Evolutionary conservation across 1,284 basidiomycete species (phyloP).

Genomic region (Apiotrichum gracile): DNA sequence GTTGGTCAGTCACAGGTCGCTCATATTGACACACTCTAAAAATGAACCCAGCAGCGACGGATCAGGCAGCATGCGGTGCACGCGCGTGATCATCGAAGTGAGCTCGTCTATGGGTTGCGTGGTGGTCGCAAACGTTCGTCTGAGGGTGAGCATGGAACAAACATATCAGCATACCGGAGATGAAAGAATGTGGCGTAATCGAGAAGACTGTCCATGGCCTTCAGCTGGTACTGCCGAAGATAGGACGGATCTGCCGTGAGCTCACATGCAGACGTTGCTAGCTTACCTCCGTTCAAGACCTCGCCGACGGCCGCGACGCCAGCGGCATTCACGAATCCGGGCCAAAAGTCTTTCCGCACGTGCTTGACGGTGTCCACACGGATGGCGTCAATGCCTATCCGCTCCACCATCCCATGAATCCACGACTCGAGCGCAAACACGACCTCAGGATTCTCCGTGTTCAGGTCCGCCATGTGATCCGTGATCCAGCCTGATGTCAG

Average conservation of each 20-base stretch:
- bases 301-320: slow-evolving; percentile 51
- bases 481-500: slow-evolving; percentile 44
- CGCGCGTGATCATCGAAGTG: slow-evolving; percentile 32
- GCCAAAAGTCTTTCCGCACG: slow-evolving; percentile 52
- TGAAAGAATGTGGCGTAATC: slow-evolving; percentile 56
- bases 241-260: slow-evolving; percentile 37
- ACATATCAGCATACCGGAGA: slow-evolving; percentile 20
- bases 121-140: slow-evolving; percentile 35
- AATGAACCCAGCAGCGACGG: slow-evolving; percentile 48
- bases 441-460: slow-evolving; percentile 49
- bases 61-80: slow-evolving; percentile 38
- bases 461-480: slow-evolving; percentile 48
- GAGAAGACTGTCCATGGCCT: slow-evolving; percentile 52
- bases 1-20: neutral
- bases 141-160: slow-evolving; percentile 6
- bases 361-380: slow-evolving; percentile 52
- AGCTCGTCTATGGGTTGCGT: slow-evolving; percentile 30
- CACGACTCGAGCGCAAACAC: slow-evolving; percentile 45
- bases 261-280: neutral
- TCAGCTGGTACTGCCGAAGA: slow-evolving; percentile 41
- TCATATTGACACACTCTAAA: slow-evolving; percentile 38
- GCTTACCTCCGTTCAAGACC: slow-evolving; percentile 47
- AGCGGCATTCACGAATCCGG: slow-evolving; percentile 43
- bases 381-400: slow-evolving; percentile 48
- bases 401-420: slow-evolving; percentile 46